These are phyloP conservation scores for Boechera divaricarpa DNA, from an alignment of 345 rosid species.

Conservation along the genomic window DNA sequence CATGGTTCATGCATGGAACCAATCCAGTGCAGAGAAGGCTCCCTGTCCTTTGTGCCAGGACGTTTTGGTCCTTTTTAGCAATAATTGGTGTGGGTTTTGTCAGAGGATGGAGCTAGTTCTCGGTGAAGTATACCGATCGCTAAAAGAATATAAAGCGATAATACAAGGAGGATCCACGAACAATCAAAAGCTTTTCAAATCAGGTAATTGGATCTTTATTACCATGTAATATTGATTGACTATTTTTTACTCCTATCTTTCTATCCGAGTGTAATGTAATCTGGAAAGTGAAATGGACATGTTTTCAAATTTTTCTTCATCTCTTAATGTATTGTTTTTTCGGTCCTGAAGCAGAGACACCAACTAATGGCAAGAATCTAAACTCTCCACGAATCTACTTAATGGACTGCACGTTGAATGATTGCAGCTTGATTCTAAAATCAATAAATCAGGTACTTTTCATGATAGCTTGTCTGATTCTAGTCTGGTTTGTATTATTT, in stretches of 20 bases:
- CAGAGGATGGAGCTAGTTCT: constrained; percentile 92
- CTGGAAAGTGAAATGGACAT: constrained; percentile 11
- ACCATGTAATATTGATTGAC: neutral
- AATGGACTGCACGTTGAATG: constrained; percentile 93
- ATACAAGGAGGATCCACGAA: constrained; percentile 50
- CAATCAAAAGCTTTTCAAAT: constrained; percentile 44
- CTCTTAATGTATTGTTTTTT: constrained; percentile 16
- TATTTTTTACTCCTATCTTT: constrained; percentile 9
- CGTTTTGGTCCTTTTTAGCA: constrained; percentile 88
- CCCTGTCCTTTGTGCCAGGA: constrained; percentile 61
- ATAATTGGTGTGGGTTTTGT: constrained; percentile 92
- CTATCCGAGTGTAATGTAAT: neutral
- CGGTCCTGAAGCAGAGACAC: constrained; percentile 32
- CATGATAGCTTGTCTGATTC: constrained; percentile 22
- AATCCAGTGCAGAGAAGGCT: constrained; percentile 49
- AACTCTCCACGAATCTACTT: constrained; percentile 71
- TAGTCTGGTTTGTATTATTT: constrained; percentile 10
- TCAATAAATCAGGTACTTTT: constrained; percentile 65
- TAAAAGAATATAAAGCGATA: constrained; percentile 56
- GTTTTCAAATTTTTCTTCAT: neutral
- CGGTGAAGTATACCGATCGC: constrained; percentile 76
- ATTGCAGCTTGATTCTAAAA: constrained; percentile 77
- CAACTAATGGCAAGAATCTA: constrained; percentile 31
- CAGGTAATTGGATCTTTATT: constrained; percentile 46
- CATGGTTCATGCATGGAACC: constrained; percentile 63